Conservation (phyloP, 169 alveolate genomes). For the Plasmodium chabaudi region DNA sequence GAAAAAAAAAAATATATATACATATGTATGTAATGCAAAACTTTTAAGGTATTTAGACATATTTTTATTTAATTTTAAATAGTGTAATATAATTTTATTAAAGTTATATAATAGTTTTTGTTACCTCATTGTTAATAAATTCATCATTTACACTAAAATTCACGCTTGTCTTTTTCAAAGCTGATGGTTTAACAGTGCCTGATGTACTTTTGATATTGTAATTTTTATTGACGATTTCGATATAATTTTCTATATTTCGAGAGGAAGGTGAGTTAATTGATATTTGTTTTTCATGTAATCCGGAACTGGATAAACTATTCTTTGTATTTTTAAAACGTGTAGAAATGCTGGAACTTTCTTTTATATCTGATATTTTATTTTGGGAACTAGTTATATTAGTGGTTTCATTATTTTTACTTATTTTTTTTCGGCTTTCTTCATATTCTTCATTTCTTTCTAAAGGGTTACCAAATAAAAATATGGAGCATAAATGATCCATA, state of each 20-base stretch:
- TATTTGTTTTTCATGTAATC: conserved; percentile 5
- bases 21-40: background rate
- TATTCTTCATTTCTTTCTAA: conserved; percentile 75
- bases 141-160: conserved; percentile 27
- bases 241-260: conserved; percentile 14
- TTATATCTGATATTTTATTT: background rate
- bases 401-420: conserved; percentile 10
- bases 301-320: conserved; percentile 8
- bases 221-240: conserved; percentile 24
- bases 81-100: background rate
- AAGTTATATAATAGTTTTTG: conserved; percentile 11
- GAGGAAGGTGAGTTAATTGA: conserved; percentile 14
- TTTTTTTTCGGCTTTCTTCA: conserved; percentile 10
- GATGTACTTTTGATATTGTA: conserved; percentile 16
- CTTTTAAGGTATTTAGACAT: no score
- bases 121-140: conserved; percentile 38
- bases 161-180: conserved; percentile 44
- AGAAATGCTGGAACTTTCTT: conserved; percentile 9
- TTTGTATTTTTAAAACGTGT: conserved; percentile 13
- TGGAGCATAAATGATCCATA: conserved; percentile 69
- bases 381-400: conserved; percentile 13
- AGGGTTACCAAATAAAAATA: conserved; percentile 74
- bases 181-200: background rate
- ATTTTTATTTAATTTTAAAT: background rate
- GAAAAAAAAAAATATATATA: conserved; percentile 25